Percentiles rank a stretch among this genome's conserved stretches.
Conservation (phyloP, 352 stramenopile genomes). For the Phytophthora kernoviae region DNA sequence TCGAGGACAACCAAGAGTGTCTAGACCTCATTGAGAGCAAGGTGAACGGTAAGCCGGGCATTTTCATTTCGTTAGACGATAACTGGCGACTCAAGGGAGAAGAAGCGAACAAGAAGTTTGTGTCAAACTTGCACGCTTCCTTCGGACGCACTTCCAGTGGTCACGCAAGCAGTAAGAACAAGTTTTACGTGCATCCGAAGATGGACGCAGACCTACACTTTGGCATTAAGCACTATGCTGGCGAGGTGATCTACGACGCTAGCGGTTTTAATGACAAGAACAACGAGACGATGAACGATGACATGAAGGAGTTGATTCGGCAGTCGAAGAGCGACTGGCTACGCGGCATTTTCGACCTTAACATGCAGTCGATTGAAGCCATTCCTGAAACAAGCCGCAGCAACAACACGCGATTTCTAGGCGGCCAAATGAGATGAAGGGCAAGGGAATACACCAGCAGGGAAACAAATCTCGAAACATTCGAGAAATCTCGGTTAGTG, state of each 20-base stretch:
- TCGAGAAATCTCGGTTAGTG: conserved; percentile 84
- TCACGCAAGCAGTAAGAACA: conserved; percentile 72
- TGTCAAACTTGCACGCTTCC: conserved; percentile 84
- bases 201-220: conserved; percentile 90
- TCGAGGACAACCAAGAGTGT: conserved; percentile 94
- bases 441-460: conserved; percentile 30
- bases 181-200: conserved; percentile 91
- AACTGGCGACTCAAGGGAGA: conserved; percentile 93
- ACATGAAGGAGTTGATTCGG: conserved; percentile 93
- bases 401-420: conserved; percentile 72
- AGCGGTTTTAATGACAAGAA: conserved; percentile 99
- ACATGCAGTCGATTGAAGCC: conserved; percentile 85
- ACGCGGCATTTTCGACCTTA: conserved; percentile 85
- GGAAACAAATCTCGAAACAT: conserved; percentile 84
- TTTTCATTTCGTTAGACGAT: conserved; percentile 96
- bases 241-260: conserved; percentile 97
- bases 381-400: conserved; percentile 73
- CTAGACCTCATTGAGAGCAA: conserved; percentile 95
- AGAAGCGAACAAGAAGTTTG: conserved; percentile 92
- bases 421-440: conserved; percentile 61
- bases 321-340: conserved; percentile 86
- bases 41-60: conserved; percentile 86
- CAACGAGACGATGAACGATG: conserved; percentile 96
- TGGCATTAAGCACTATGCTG: conserved; percentile 91
- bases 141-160: conserved; percentile 77